These are phyloP conservation scores for Suillus spraguei DNA, from an alignment of 768 basidiomycete species.

Conservation along the genomic window DNA sequence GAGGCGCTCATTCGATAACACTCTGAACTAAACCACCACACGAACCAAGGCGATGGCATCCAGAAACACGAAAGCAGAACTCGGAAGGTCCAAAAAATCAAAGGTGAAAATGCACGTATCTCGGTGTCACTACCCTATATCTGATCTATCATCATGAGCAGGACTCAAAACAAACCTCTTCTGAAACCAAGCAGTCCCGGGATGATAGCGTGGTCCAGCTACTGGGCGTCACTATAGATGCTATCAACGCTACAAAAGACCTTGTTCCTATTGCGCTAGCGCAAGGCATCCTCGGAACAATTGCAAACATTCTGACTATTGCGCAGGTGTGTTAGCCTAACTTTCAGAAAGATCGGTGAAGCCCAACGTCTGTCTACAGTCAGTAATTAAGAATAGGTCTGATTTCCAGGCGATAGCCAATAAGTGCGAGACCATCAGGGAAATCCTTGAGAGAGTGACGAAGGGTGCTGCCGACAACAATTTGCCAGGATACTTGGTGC, in stretches of 20 bases:
- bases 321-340: not conserved
- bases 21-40: too few relatives aligned
- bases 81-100: not conserved
- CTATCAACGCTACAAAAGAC: not conserved
- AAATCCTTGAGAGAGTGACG: not conserved
- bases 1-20: too few relatives aligned
- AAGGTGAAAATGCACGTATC: not conserved
- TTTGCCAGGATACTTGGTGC: not conserved
- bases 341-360: not conserved
- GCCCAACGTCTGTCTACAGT: not conserved
- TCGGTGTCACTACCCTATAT: too few relatives aligned
- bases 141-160: not conserved
- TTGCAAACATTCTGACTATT: not conserved
- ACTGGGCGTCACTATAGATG: not conserved
- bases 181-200: not conserved
- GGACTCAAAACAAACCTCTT: not conserved
- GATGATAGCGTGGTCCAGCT: not conserved
- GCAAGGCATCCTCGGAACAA: conserved; percentile 1
- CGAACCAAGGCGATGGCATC: not conserved
- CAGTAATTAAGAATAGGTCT: not conserved
- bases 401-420: not conserved
- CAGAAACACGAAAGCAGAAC: too few relatives aligned
- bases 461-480: not conserved
- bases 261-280: not conserved
- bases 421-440: conserved; percentile 2